Evolutionary conservation across 257 asterid genomes (phyloP), one percentile per base, ranked within the genome.

Genomic region (Solanum chiquidenum): DNA sequence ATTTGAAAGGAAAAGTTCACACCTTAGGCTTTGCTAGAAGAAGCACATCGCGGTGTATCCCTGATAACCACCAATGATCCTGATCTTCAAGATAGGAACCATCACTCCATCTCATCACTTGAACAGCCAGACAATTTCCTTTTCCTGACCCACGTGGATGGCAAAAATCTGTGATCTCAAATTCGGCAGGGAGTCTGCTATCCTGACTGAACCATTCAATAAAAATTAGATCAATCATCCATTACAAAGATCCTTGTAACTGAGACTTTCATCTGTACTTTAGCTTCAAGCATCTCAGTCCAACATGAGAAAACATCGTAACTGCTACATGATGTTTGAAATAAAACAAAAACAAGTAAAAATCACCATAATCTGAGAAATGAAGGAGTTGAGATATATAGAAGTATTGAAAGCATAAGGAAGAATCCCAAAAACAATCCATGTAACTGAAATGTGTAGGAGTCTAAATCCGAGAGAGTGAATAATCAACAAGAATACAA

Each of bases 81-180:
- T 97, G 99, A 93, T 97, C 99, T 94, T 97, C 99, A 82, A 97
- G 99, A 92, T 97, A 95, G 46, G 99, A 94, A 86, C 99, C 99
- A 90, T 97, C 99, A 89, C 94, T 92, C 99, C 99, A 97, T 89
- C 98, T 91, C 94, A 97, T 92, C 83, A 97, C 99, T 92, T 95
- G 98, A 88, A 96, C 99, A 87, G 99, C 98, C 85, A 97, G 93
- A 89, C 92, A 92, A 87, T 97, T 96, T 86, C 83, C 90, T 94
- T 92, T 60, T 52, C 92, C 94, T 58, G 98, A 94, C 88, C 97
- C 99, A 90, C 93, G 90, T 40, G 96, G 97, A 87, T 94, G 92
- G 88, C 99, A 97, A 88, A 93, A 92, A 21, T 92, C 95, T 11
- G 99, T 97, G 89, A 97, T 96, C 94, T 97, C 99, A 88, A 97